Base-by-base conservation (phyloP, 768 basidiomycete genomes). In the Rhodotorula graminis region DNA sequence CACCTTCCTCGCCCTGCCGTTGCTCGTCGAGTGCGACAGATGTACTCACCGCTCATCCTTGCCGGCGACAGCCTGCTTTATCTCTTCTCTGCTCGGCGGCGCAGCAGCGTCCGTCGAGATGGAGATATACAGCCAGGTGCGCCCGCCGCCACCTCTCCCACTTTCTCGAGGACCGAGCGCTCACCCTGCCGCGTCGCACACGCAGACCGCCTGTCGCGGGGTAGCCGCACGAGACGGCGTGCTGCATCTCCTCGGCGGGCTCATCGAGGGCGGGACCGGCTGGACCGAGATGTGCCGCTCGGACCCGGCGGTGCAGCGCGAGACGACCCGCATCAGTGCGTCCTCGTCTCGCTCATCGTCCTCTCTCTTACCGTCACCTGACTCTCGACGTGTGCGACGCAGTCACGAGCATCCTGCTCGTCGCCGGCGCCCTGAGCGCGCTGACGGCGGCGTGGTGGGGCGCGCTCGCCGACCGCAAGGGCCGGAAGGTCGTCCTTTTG, bases 401-500 rank as follows among this genome's bases (percentile, higher is more conserved):
- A 68, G 71, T 72, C 10, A 68, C 66, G 15, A 53, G 49, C 42
- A 31, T 64, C 42, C 42, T 55, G 4, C 70, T 75, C 27, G 50
- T 63, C 15, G 61, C 50, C 1, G 74, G 74, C 1, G n/a, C 65
- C 14, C 50, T 71, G 3, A 62, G 67, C 16, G 53, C 74, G 0
- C 4, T 69, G 11, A 69, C 70, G 27, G 64, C 70, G 4, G 74
- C 64, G 0, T 75, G 58, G 49, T 75, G 70, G 70, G 74, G 74
- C 11, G 57, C 53, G 21, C 11, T 75, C 0, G 44, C 53, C 0
- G 74, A 75, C 19, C 44, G 52, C 2, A 31, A 44, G 4, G 74
- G 74, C 0, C 59, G 74, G 2, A 61, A 49, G n/a, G 53, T 67
- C 0, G 50, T 75, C 2, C 42, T 75, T 16, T 67, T 64, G 2